phyloP scores from a whole-genome alignment of 176 grass and related monocot genomes.

The Zizania latifolia region DNA sequence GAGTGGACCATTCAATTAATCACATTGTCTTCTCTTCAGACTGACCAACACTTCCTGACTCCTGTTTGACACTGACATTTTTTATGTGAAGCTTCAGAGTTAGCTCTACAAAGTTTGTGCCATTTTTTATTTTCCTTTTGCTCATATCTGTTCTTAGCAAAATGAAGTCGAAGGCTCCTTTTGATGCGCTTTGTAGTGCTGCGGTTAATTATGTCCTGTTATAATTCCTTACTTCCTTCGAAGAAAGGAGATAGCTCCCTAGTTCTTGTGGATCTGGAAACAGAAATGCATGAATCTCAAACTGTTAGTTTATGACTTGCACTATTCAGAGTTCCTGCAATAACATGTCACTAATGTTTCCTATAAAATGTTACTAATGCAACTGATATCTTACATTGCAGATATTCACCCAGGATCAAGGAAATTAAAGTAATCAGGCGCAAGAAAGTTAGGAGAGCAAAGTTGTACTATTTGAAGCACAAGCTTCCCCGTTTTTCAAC shows the following conservation, averaged over 20 bases:
- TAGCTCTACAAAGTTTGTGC: not conserved
- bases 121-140: not conserved
- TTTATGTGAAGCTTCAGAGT: conserved; percentile 7
- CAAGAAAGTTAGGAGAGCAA: conserved; percentile 95
- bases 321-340: not conserved
- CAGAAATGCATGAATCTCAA: conserved; percentile 6
- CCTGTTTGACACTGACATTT: conserved; percentile 5
- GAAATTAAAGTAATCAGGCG: conserved; percentile 93
- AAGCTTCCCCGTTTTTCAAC: conserved; percentile 95
- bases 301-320: not conserved
- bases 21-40: not conserved
- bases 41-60: not conserved
- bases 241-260: not conserved
- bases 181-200: not conserved
- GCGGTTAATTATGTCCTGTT: not conserved
- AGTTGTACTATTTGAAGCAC: conserved; percentile 84
- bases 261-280: not conserved
- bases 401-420: conserved; percentile 95
- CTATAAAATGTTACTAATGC: not conserved
- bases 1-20: not conserved
- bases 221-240: too few relatives aligned
- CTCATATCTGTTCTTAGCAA: not conserved
- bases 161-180: not conserved
- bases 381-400: conserved; percentile 19
- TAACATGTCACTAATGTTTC: not conserved